These are phyloP conservation scores for Andrographis paniculata DNA, from an alignment of 305 asterid species.

Conservation along the genomic window DNA sequence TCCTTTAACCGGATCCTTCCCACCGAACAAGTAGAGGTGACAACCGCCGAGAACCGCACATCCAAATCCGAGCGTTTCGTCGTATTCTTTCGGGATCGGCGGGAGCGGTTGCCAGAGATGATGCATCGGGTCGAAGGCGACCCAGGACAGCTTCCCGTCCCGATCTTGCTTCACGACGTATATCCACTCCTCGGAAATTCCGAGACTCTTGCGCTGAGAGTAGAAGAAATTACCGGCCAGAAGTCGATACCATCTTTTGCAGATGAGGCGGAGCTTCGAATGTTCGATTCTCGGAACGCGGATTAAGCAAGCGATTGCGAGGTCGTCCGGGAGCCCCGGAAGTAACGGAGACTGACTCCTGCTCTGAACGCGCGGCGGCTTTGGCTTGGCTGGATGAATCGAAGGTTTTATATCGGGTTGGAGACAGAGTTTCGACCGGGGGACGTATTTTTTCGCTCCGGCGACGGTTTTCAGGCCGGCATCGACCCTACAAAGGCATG, in stretches of 20 bases:
- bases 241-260: slow-evolving; percentile 65
- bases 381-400: slow-evolving; percentile 51
- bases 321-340: slow-evolving; percentile 72
- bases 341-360: slow-evolving; percentile 47
- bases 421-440: slow-evolving; percentile 52
- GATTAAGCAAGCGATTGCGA: slow-evolving; percentile 64
- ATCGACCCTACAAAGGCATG: slow-evolving; percentile 66
- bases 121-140: slow-evolving; percentile 53
- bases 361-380: slow-evolving; percentile 45
- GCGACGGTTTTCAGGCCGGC: slow-evolving; percentile 59
- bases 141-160: slow-evolving; percentile 58
- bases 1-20: slow-evolving; percentile 56
- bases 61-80: slow-evolving; percentile 53
- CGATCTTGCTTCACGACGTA: slow-evolving; percentile 56
- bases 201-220: slow-evolving; percentile 46
- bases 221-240: slow-evolving; percentile 54
- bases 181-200: slow-evolving; percentile 60
- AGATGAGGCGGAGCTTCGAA: slow-evolving; percentile 51
- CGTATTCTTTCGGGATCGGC: slow-evolving; percentile 52
- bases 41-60: slow-evolving; percentile 60
- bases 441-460: slow-evolving; percentile 61
- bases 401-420: slow-evolving; percentile 57
- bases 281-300: slow-evolving; percentile 63
- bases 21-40: slow-evolving; percentile 59
- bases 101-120: slow-evolving; percentile 61